Conservation (phyloP, 768 basidiomycete genomes). For the Lyophyllum decastes region DNA sequence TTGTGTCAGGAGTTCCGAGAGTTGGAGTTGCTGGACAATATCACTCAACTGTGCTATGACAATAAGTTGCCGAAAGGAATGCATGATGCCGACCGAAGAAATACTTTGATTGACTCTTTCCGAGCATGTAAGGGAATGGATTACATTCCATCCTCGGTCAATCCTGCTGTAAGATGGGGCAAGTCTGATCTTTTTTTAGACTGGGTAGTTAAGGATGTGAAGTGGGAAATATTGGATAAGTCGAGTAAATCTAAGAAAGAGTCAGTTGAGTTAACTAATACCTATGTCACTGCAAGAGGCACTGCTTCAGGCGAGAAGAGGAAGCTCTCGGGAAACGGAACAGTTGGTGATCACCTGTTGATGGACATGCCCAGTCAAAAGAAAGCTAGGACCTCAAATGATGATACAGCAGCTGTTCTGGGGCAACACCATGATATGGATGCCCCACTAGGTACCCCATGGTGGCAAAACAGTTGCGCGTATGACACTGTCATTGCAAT, state of each 20-base stretch:
- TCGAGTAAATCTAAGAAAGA: not conserved
- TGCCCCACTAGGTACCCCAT: constrained; percentile 10
- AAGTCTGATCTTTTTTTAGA: constrained; percentile 9
- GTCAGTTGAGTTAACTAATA: not conserved
- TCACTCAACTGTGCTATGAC: constrained; percentile 28
- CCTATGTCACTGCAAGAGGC: not conserved
- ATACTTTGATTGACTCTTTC: constrained; percentile 8
- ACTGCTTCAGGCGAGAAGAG: not conserved
- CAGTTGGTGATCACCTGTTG: not conserved
- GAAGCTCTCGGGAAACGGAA: not conserved
- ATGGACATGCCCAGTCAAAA: not conserved
- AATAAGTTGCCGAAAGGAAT: constrained; percentile 12
- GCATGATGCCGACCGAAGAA: constrained; percentile 12
- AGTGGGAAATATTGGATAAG: not conserved
- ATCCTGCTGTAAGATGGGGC: constrained; percentile 10
- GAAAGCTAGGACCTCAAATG: not conserved
- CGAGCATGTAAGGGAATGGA: constrained; percentile 4
- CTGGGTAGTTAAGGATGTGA: not conserved
- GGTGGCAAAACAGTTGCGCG: constrained; percentile 20
- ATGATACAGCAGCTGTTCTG: not conserved
- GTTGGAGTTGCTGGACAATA: constrained; percentile 35
- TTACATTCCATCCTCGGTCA: constrained; percentile 11
- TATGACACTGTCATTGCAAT: constrained; percentile 16
- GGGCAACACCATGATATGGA: not conserved
- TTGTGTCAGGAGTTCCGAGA: constrained; percentile 34